Base-by-base conservation (phyloP, 306 rosid genomes). In the Mucuna pruriens region DNA sequence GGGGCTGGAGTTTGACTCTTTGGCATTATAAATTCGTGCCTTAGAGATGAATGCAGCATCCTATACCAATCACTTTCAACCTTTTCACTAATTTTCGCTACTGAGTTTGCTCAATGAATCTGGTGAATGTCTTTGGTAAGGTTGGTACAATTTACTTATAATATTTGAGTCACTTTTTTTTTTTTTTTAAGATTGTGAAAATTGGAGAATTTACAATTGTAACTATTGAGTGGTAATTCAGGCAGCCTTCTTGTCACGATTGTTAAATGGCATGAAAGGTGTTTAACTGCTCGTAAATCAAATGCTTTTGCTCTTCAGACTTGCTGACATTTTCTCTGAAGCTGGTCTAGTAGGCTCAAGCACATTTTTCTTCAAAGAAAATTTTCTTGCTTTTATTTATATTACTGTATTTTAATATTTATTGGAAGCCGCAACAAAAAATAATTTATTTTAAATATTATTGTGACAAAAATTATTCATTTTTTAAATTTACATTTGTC, bases 1-100 rank as follows among this genome's bases (percentile, higher is more conserved):
- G 97, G 97, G 94, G 77, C 92, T 89, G 92, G 85, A 90, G 97
- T 92, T 90, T 92, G 91, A 71, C 95, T 91, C 97, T 92, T 86
- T 88, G 97, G 94, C 88, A 84, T 48, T 38, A 4, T 6, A 72
- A 65, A 2, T 2, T 48, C 0, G 88, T 89, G 92, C 90, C 92
- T 22, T 91, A 26, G 97, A 87, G 95, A 92, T 92, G 97, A 92
- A 92, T 92, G 88, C 91, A 86, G 92, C 85, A 64, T 90, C 94
- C 95, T 16, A 92, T 11, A 85, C 25, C 64, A 64, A 82, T n/a
- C 15, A 0, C 11, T 36, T 66, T 81, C 90, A 85, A 68, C 82
- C 64, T 79, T 80, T 48, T 79, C 83, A 57, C 68, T 44, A 2
- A 15, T 74, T 8, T 85, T 70, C 77, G 81, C 82, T 62, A 11